A percentile compares a stretch with the other conserved stretches of the same genome.
Conservation (phyloP, 176 grass and related monocot genomes). For the Elymus sibiricus region DNA sequence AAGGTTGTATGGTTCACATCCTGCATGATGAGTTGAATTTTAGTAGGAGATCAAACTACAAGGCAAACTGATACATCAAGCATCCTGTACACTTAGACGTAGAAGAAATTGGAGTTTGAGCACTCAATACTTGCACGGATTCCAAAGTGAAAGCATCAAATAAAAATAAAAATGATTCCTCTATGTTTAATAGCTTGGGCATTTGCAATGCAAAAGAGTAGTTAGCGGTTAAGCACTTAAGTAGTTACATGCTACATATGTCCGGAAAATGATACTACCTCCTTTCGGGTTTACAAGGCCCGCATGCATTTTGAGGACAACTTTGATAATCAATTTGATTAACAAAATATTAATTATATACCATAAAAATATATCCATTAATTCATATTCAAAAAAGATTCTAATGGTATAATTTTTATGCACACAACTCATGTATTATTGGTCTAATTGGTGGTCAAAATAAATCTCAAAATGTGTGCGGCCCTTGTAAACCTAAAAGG, state of each 20-base stretch:
- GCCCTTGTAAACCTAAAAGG: no score
- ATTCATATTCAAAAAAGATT: no score
- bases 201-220: background rate
- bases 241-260: background rate
- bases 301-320: no score
- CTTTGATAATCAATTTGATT: no score
- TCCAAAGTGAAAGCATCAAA: constrained; percentile 18
- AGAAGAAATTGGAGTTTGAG: constrained; percentile 12
- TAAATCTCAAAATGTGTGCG: no score
- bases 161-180: background rate
- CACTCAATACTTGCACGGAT: background rate
- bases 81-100: background rate
- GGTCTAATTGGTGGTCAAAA: no score
- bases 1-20: constrained; percentile 91
- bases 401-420: no score
- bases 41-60: background rate
- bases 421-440: no score
- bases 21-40: constrained; percentile 41
- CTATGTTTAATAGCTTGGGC: background rate
- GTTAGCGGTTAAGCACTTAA: background rate
- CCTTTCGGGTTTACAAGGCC: no score
- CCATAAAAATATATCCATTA: no score
- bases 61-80: background rate
- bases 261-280: background rate
- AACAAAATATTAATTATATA: no score